Base-by-base conservation (phyloP, 1,284 basidiomycete genomes). In the Mycena sp. region DNA sequence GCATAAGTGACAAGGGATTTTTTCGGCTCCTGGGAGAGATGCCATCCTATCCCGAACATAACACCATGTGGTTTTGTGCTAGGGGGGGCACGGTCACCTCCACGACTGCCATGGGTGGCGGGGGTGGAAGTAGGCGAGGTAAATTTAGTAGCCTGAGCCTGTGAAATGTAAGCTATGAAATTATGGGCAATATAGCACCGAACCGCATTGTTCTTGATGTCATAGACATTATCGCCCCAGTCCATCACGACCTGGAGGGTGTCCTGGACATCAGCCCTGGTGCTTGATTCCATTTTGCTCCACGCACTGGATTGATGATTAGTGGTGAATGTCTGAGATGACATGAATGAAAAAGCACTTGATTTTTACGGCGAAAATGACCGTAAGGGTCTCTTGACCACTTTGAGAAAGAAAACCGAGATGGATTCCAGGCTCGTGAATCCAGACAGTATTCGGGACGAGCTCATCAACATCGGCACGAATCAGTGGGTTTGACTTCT, bases 1-100 rank as follows among this genome's bases (percentile, higher is more conserved):
- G 61, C 49, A 30, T 63, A 63, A 11, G 2, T 25, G 4, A 63
- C 61, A 2, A 63, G 43, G 12, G 41, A 5, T 29, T 53, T 63
- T 2, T n/a, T n/a, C 55, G 17, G 1, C 23, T 63, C 61, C 37
- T 52, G 49, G 2, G 43, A 45, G 4, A 41, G 32, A 17, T 63
- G 61, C 61, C 61, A 63, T 6, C 61, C 55, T 1, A 63, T 16
- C 3, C 40, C 55, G 32, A 10, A 55, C 55, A 63, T 63, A 9
- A 23, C 10, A 21, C 61, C 61, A 25, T 12, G 32, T 14, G 28
- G 60, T 26, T 32, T 16, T 17, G 12, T 29, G 17, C 19, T 14
- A 2, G 49, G 12, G 26, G 26, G 30, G 9, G 19, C 41, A 19
- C 3, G 40, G 11, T 29, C 19, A 23, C 45, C 46, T 2, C 45